Percentiles rank a stretch among this genome's conserved stretches.
phyloP scores from a whole-genome alignment of 176 grass and related monocot species.

The Avena insularis region DNA sequence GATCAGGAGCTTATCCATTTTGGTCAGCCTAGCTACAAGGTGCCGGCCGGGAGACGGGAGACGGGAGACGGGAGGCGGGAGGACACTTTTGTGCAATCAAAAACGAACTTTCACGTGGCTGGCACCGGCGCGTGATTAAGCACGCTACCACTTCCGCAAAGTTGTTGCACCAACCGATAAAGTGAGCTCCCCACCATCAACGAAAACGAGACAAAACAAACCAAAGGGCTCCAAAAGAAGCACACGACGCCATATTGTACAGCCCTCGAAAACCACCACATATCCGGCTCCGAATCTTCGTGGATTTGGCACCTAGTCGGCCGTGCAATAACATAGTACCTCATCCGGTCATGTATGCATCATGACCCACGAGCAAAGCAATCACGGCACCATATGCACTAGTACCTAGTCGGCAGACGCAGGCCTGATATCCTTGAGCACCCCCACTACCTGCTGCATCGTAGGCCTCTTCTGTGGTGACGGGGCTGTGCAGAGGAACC shows the following conservation, averaged over 20 bases:
- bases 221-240: slow-evolving; percentile 1
- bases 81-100: slow-evolving; percentile 22
- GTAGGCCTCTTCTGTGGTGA: slow-evolving; percentile 71
- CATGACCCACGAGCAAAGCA: neutral
- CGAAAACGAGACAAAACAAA: slow-evolving; percentile 30
- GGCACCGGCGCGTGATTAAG: neutral
- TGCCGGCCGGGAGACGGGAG: neutral
- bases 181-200: slow-evolving; percentile 29
- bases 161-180: slow-evolving; percentile 49
- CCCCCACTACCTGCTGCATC: slow-evolving; percentile 88
- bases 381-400: neutral
- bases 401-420: neutral
- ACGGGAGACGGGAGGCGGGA: neutral
- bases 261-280: neutral
- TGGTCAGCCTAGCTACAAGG: neutral
- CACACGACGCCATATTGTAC: neutral
- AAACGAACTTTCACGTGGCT: slow-evolving; percentile 3
- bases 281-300: slow-evolving; percentile 27
- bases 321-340: neutral
- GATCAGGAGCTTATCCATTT: neutral
- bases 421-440: slow-evolving; percentile 77
- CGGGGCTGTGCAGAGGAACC: slow-evolving; percentile 69
- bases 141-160: neutral
- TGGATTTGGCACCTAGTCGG: neutral
- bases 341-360: neutral